phyloP scores from a whole-genome alignment of 2,329 filamentous ascomycete genomes.

The Periconia macrospinosa region DNA sequence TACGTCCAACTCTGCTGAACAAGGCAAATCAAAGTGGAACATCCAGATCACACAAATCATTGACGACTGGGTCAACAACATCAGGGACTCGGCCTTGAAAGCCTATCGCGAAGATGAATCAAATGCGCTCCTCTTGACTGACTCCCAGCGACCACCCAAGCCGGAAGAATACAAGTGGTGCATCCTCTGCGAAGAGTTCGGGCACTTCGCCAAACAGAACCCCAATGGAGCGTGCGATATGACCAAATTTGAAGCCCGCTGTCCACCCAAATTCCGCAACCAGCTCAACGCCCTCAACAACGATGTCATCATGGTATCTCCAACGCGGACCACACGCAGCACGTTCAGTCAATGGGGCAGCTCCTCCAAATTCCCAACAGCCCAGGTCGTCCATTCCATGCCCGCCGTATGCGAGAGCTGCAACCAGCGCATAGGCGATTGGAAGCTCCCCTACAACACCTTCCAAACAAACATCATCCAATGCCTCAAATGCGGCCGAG shows the following conservation, averaged over 20 bases:
- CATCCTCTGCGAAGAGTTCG: slow-evolving; percentile 14
- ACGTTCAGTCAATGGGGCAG: background rate
- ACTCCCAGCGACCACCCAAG: background rate
- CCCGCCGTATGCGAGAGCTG: slow-evolving; percentile 1
- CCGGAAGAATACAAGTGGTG: slow-evolving; percentile 10
- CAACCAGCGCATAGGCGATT: background rate
- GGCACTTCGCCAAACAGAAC: background rate
- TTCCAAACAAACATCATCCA: background rate
- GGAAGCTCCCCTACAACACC: background rate
- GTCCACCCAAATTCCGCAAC: slow-evolving; percentile 1
- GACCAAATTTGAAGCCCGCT: background rate
- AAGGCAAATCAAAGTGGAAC: slow-evolving; percentile 6
- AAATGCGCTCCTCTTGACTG: background rate
- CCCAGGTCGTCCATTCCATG: background rate
- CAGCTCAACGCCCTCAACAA: background rate
- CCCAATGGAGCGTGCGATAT: background rate
- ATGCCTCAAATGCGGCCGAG: slow-evolving; percentile 1
- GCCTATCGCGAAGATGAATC: slow-evolving; percentile 2
- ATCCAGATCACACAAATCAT: slow-evolving; percentile 5
- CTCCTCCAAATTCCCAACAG: no score
- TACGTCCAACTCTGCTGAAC: background rate
- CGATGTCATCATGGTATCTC: no score
- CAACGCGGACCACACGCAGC: background rate
- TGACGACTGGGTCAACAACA: slow-evolving; percentile 2
- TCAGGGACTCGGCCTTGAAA: background rate